These are phyloP conservation scores for Talaromyces nanjingensis DNA, from an alignment of 495 filamentous ascomycete genomes.

Conservation along the genomic window DNA sequence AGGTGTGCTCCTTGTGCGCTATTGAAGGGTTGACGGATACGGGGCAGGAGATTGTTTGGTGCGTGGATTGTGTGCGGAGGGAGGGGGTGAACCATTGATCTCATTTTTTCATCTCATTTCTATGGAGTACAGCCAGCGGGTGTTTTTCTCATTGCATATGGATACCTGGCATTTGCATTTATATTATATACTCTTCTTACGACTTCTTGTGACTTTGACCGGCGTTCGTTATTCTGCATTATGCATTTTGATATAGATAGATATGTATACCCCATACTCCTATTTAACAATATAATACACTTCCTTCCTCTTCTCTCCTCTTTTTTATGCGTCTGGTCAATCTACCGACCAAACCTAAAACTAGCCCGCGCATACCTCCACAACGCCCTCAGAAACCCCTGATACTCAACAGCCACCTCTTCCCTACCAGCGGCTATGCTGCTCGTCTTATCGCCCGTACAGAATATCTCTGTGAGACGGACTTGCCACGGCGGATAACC, in stretches of 20 bases:
- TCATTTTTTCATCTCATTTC: neutral
- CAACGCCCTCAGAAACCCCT: slow-evolving; percentile 79
- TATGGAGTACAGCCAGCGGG: neutral
- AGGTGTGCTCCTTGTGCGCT: slow-evolving; percentile 36
- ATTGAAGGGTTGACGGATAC: slow-evolving; percentile 35
- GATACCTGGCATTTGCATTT: neutral
- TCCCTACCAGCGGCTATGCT: slow-evolving; percentile 22
- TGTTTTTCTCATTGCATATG: neutral
- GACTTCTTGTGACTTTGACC: neutral
- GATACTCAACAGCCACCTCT: slow-evolving; percentile 71
- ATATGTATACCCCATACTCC: neutral
- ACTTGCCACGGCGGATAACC: slow-evolving; percentile 98
- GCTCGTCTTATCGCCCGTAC: slow-evolving; percentile 39
- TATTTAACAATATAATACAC: neutral
- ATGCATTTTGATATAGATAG: neutral
- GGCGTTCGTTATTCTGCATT: neutral
- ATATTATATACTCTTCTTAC: neutral
- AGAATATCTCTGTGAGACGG: slow-evolving; percentile 87
- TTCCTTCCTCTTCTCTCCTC: neutral
- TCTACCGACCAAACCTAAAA: slow-evolving; percentile 82
- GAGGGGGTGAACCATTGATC: neutral
- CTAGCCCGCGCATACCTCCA: slow-evolving; percentile 80
- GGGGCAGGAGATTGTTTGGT: slow-evolving; percentile 31
- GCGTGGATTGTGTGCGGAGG: slow-evolving; percentile 29
- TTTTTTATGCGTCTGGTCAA: neutral